Evolutionary conservation across 306 rosid genomes (phyloP).

Genomic region (Lagenaria siceraria): DNA sequence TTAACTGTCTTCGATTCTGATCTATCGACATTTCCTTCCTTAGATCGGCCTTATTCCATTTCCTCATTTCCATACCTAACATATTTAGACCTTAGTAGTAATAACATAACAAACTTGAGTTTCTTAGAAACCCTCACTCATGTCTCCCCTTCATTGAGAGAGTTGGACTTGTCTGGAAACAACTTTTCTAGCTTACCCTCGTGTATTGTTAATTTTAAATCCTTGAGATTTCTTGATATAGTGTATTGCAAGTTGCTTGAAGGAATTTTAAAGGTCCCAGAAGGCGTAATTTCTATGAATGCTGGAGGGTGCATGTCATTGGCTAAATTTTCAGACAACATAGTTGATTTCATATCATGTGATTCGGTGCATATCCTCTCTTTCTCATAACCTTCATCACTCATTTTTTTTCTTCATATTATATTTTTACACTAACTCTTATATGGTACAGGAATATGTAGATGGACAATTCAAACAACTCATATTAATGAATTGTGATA

Average conservation of each 20-base stretch:
- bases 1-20: rapidly evolving
- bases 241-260: neutral
- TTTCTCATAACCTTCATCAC: neutral
- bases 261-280: neutral
- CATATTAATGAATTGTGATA: neutral
- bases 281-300: neutral
- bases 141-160: neutral
- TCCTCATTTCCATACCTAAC: neutral
- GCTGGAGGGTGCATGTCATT: neutral
- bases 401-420: neutral
- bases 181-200: neutral
- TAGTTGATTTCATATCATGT: neutral
- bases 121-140: neutral
- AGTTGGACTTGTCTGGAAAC: neutral
- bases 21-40: neutral
- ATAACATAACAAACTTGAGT: neutral
- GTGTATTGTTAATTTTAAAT: neutral
- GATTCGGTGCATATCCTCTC: neutral
- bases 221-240: neutral
- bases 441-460: neutral
- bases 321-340: neutral
- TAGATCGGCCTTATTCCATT: neutral
- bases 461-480: neutral
- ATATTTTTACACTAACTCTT: no score
- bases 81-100: rapidly evolving